phyloP scores from a whole-genome alignment of 225 moss, liverwort and hornwort genomes.

The Pseudoscleropodium purum region DNA sequence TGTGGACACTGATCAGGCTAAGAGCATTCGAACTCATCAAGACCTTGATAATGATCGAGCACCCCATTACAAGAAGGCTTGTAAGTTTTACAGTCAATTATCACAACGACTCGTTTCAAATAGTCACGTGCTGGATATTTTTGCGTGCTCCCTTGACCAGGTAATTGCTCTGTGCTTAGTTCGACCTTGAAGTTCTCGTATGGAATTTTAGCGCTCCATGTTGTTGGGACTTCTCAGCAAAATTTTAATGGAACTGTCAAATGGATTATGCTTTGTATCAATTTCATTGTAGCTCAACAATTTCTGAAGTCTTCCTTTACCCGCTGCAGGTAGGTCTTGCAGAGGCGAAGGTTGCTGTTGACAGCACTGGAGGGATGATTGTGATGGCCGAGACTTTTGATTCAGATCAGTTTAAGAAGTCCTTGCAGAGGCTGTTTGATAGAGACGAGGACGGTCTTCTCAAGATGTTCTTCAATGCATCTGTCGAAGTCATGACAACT shows the following conservation, averaged over 20 bases:
- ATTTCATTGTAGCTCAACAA: background rate
- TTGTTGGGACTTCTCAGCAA: background rate
- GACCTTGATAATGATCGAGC: constrained; percentile 86
- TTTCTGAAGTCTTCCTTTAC: background rate
- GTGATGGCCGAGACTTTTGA: constrained; percentile 94
- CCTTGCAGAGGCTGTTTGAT: constrained; percentile 65
- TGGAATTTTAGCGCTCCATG: background rate
- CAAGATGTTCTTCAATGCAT: constrained; percentile 75
- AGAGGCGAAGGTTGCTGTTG: constrained; percentile 86
- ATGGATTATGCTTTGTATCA: background rate
- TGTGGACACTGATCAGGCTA: constrained; percentile 81
- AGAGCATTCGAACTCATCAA: constrained; percentile 96
- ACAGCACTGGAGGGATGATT: constrained; percentile 78
- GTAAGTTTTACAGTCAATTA: constrained; percentile 78
- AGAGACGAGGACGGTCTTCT: constrained; percentile 68
- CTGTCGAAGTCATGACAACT: constrained; percentile 86
- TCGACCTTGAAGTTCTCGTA: background rate
- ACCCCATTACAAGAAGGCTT: constrained; percentile 75
- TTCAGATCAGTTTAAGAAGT: constrained; percentile 88
- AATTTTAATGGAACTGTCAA: background rate
- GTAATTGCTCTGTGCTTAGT: constrained; percentile 12
- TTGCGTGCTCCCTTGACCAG: constrained; percentile 98
- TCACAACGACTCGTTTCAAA: constrained; percentile 66
- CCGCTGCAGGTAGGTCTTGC: constrained; percentile 63
- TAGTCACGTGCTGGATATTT: constrained; percentile 81